Evolutionary conservation across 2,329 filamentous ascomycete species (phyloP), one percentile per base, ranked within the genome.

Genomic region (Fusarium sp.): DNA sequence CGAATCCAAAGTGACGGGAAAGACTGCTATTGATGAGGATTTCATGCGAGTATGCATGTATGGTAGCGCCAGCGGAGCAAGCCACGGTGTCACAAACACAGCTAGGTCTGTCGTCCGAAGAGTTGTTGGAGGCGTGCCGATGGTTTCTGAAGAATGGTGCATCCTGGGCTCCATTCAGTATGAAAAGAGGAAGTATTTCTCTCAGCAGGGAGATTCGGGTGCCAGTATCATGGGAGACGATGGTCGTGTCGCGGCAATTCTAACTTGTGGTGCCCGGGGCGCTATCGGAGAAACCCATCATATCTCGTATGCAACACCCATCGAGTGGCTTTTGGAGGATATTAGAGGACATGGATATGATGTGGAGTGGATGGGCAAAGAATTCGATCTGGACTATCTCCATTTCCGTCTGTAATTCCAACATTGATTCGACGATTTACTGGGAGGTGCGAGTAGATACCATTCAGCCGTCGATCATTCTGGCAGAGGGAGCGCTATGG

Each of bases 271-370:
- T 6, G n/a, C 5, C 16, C 2, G 4, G 13, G 7, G 20, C 0
- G 2, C 12, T 20, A 5, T 10, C 12, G 6, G 6, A 14, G 58
- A n/a, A 10, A 5, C 3, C 0, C 16, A 42, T 3, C 47, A 67
- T 33, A 26, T 38, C 2, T 28, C 53, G 11, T 73, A 72, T 41
- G 65, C 41, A 1, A 67, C 71, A 1, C 59, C 65, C 0, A 65
- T 70, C 5, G 44, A 72, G 18, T 73, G 69, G 62, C 62, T 73
- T 0, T 50, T 73, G 6, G 26, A 64, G 1, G 65, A 70, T 38
- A 65, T 72, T 9, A 47, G 26, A 16, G 20, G 6, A 1, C 24
- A 50, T 16, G 71, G 65, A 2, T 64, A 42, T 20, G 28, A 72
- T 4, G 45, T 72, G 10, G 48, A 65, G 30, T 54, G 26, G 26